Percentiles rank a stretch among this genome's conserved stretches.
phyloP scores from a whole-genome alignment of 2,329 filamentous ascomycete species.

The Fusarium acutatum region DNA sequence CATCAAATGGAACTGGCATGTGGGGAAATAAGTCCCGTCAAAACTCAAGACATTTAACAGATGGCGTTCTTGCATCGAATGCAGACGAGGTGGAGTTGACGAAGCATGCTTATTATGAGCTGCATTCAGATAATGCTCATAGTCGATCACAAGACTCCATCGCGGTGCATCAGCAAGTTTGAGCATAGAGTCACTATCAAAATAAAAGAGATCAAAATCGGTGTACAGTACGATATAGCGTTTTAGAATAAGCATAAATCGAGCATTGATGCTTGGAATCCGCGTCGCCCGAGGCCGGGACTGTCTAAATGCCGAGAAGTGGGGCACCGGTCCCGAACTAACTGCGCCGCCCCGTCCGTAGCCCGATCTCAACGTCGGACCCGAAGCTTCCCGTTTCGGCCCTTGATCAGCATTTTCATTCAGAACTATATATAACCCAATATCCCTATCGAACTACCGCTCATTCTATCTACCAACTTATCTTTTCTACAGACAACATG shows the following conservation, averaged over 20 bases:
- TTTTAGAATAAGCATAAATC: not conserved
- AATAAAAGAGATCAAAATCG: accelerated
- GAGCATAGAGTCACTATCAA: accelerated
- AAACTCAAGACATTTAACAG: not conserved
- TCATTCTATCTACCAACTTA: not conserved
- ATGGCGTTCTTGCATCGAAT: not conserved
- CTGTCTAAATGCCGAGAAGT: not conserved
- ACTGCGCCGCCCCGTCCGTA: not conserved
- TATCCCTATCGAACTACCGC: accelerated
- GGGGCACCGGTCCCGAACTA: not conserved
- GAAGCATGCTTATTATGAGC: not conserved
- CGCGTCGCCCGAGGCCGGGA: not conserved
- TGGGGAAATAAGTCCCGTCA: not conserved
- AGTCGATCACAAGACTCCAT: not conserved
- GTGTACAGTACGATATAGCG: not conserved
- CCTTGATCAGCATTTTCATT: not conserved
- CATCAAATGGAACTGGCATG: not conserved
- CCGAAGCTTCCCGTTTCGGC: not conserved
- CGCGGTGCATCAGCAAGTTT: not conserved
- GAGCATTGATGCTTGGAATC: too few species aligned
- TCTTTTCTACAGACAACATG: not conserved
- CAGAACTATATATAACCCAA: not conserved
- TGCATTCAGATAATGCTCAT: not conserved
- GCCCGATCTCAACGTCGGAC: not conserved
- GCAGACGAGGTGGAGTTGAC: not conserved